These are phyloP conservation scores for Penicillium ochrochloron DNA, from an alignment of 495 filamentous ascomycete species.

Conservation along the genomic window DNA sequence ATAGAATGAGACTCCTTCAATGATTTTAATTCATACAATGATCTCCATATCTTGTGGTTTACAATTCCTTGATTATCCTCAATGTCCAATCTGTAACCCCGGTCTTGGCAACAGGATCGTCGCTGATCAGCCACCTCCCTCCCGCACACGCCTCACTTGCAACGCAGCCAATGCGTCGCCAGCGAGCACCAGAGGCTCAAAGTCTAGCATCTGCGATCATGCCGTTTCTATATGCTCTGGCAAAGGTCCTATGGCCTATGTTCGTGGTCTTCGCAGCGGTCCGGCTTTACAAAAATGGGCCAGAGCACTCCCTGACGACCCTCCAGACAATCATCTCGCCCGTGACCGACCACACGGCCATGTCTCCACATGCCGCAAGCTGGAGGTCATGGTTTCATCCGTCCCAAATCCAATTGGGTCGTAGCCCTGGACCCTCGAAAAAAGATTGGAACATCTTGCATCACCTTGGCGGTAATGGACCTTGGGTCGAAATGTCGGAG, in stretches of 20 bases:
- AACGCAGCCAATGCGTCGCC: not conserved
- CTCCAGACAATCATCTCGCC: not conserved
- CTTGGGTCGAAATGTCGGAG: constrained; percentile 1
- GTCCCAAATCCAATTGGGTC: not conserved
- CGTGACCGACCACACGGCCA: not conserved
- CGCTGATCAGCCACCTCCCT: not conserved
- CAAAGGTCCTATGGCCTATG: not conserved
- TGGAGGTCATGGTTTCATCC: constrained; percentile 3
- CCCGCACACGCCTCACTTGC: not conserved
- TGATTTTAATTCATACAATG: not conserved
- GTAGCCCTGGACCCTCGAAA: not conserved
- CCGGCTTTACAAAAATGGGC: not conserved
- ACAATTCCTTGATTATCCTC: not conserved
- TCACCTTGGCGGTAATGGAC: not conserved
- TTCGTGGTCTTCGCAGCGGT: not conserved
- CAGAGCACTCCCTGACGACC: not conserved
- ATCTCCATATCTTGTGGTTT: not conserved
- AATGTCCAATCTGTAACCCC: not conserved
- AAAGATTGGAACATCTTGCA: not conserved
- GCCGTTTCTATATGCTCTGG: not conserved
- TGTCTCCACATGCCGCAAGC: not conserved
- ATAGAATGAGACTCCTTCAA: not conserved
- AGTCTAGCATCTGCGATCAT: not conserved
- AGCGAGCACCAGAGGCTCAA: not conserved
- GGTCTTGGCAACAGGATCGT: not conserved